Base-by-base conservation (phyloP, 345 rosid genomes). In the Corchorus olitorius region DNA sequence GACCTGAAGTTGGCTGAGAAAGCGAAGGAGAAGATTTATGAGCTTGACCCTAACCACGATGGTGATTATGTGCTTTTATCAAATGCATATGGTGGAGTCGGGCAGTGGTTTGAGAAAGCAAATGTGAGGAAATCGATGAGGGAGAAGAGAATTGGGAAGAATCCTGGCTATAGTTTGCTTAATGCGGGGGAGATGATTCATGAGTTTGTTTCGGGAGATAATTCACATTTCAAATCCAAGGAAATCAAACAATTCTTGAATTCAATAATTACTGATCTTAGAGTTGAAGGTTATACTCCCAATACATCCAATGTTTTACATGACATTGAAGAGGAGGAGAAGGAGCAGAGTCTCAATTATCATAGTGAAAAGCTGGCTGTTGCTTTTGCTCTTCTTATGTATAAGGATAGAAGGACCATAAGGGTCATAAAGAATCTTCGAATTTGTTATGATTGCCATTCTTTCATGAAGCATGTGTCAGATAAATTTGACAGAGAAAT, bases 11-110 rank as follows among this genome's bases (percentile, higher is more conserved):
- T 84, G 73, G 89, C 87, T 6, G 86, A 84, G 78, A 80, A 76
- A 64, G 88, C 55, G 0, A 82, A 74, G 76, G 79, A 77, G 73
- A 83, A 75, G 83, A 78, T 89, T 9, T 39, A 62, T 27, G 77
- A 77, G 64, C 75, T 84, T 13, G 89, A 89, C n/a, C 85, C 87
- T 53, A 27, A 45, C 75, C 89, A 86, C n/a, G 88, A 86, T 41
- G 88, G 93, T 8, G 88, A 89, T 69, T 86, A 83, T 69, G 93
- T 89, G 65, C 87, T 89, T 49, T 56, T 89, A 8, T 86, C 93
- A 8, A 89, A 89, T 48, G 85, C 81, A n/a, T 89, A 87, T 37
- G 87, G 83, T 39, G 86, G 77, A 41, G 58, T 56, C 49, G 83
- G 88, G 49, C 81, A 81, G 74, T 84, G 85, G 81, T 5, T 14